These are phyloP conservation scores for Chaetomium tenue DNA, from an alignment of 495 filamentous ascomycete genomes.

Conservation along the genomic window DNA sequence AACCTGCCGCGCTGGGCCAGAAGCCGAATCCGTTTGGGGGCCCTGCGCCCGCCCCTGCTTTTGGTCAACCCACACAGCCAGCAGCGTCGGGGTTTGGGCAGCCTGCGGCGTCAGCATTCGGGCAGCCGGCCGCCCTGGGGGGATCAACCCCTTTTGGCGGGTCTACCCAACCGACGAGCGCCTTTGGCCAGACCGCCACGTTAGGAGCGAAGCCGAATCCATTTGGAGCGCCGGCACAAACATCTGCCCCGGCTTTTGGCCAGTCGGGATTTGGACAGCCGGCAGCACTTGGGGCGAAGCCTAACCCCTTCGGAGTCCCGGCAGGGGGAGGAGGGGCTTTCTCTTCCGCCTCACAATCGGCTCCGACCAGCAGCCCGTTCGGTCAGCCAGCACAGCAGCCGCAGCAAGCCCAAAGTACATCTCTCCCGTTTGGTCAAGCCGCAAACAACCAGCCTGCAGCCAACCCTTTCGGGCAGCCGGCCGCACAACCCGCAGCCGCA, in stretches of 20 bases:
- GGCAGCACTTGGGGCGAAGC: slow-evolving; percentile 26
- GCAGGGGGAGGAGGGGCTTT: slow-evolving; percentile 17
- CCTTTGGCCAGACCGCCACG: slow-evolving; percentile 33
- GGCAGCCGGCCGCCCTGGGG: slow-evolving; percentile 4
- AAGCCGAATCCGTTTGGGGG: slow-evolving; percentile 43
- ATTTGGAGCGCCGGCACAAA: slow-evolving; percentile 32
- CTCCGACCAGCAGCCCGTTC: slow-evolving; percentile 21
- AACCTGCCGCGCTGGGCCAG: slow-evolving; percentile 43
- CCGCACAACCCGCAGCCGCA: slow-evolving; percentile 2
- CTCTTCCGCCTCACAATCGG: slow-evolving; percentile 4
- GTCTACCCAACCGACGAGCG: slow-evolving; percentile 21
- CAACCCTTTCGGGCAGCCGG: slow-evolving; percentile 40
- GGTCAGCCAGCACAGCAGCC: slow-evolving; percentile 20
- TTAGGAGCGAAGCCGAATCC: slow-evolving; percentile 35
- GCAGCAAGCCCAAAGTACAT: slow-evolving; percentile 11
- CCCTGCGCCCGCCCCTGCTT: slow-evolving; percentile 36
- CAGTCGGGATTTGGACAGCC: slow-evolving; percentile 33
- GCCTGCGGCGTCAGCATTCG: slow-evolving; percentile 5
- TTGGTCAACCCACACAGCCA: slow-evolving; percentile 43
- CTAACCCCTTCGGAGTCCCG: slow-evolving; percentile 33
- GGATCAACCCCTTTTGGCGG: slow-evolving; percentile 24
- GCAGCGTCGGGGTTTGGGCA: slow-evolving; percentile 41
- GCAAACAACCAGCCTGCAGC: slow-evolving; percentile 19
- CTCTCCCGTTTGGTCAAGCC: slow-evolving; percentile 17
- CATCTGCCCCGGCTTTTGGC: slow-evolving; percentile 24